Base-by-base conservation (phyloP, 2,329 filamentous ascomycete genomes). In the Zelopaecilomyces penicillatus region DNA sequence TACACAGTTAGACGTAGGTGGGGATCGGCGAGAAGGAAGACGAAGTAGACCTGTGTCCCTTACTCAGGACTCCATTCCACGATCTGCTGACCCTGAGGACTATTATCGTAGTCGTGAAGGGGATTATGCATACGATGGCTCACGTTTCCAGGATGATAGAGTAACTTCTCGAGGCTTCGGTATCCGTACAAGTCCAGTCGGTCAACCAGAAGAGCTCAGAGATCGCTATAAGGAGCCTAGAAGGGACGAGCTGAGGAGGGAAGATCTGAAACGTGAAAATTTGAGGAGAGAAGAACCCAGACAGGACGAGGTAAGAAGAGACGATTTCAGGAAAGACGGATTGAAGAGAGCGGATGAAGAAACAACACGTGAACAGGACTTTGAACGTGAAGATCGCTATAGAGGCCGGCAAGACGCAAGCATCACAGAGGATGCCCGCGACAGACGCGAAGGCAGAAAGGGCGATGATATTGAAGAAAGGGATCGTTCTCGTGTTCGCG, bases 131-230 rank as follows among this genome's bases (percentile, higher is more conserved):
- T 60, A 59, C 5, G 69, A 75, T 9, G 63, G 58, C 5, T 47
- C 55, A 3, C 59, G 61, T 30, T 74, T 70, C 50, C 68, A 66
- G 19, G 73, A 77, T 41, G 71, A 76, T 1, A 63, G 61, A 33
- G 63, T 76, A 10, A 47, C 63, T 3, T 47, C 61, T 8, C 73
- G 75, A 34, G 75, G 74, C 1, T 78, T 76, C 49, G 74, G 74
- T 27, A 68, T 78, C 46, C 71, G 74, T 26, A 67, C 70, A 6
- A 69, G 65, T 29, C 52, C 58, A 26, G 52, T 41, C 43, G 60
- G 46, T 54, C 61, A 65, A 26, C 59, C 63, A 32, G 69, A 72
- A 12, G 71, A 74, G 27, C 61, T 65, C 26, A 66, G 64, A n/a
- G 61, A 71, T 6, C 63, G 60, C 5, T 61, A 64, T 6, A 47